Percentiles rank a stretch among this genome's conserved stretches.
These are phyloP conservation scores for Phytopythium delawarense DNA, from an alignment of 352 stramenopile species.

Conservation along the genomic window DNA sequence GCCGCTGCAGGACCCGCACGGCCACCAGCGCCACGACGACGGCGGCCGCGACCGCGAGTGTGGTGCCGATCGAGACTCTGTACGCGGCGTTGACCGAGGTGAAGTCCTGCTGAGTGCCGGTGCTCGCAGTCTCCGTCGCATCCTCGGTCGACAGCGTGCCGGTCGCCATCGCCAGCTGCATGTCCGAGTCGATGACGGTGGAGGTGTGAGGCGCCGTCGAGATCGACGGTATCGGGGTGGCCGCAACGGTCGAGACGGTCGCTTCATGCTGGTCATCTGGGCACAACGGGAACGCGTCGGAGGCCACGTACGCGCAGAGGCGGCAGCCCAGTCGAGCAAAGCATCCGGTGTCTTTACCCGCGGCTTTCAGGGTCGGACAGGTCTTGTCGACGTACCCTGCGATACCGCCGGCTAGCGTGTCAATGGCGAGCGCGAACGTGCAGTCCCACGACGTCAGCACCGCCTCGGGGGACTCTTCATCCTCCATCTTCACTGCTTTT, in stretches of 20 bases:
- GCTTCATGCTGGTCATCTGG: background rate
- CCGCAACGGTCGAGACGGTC: background rate
- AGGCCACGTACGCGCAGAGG: background rate
- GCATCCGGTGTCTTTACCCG: background rate
- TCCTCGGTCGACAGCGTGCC: background rate
- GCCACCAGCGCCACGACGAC: background rate
- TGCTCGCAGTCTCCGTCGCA: background rate
- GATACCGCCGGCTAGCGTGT: background rate
- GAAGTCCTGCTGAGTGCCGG: background rate
- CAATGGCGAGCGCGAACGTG: conserved; percentile 3
- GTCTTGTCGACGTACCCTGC: background rate
- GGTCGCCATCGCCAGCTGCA: background rate
- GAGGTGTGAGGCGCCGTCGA: background rate
- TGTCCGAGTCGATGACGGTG: background rate
- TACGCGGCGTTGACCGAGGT: background rate
- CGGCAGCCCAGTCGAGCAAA: conserved; percentile 3
- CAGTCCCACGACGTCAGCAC: background rate
- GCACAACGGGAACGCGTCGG: background rate
- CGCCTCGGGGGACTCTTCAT: background rate
- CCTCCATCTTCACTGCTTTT: background rate
- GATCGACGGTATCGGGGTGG: background rate
- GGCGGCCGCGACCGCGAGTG: background rate
- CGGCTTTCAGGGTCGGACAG: background rate
- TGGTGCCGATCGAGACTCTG: background rate
- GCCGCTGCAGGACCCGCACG: background rate